Conservation (phyloP, 306 rosid genomes). For the Castanea sativa region DNA sequence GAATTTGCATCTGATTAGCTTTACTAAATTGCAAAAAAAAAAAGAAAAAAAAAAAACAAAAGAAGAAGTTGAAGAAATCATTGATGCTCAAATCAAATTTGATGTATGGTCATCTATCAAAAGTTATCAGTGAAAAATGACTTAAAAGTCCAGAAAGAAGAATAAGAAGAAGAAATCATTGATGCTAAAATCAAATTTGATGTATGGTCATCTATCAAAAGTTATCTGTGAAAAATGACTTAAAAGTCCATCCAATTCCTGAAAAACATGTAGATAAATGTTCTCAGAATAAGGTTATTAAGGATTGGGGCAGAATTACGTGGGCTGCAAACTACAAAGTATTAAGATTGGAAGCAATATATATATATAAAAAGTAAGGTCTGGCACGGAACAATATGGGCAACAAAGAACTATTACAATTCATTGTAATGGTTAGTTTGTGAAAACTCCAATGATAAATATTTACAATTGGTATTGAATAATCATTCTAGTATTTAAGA, state of each 20-base stretch:
- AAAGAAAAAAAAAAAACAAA: too few species aligned
- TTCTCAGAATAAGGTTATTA: neutral
- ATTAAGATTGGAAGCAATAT: neutral
- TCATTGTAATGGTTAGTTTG: neutral
- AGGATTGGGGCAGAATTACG: neutral
- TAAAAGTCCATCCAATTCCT: neutral
- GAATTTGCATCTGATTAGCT: neutral
- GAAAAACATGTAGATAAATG: neutral
- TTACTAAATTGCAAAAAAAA: neutral
- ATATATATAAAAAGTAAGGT: neutral
- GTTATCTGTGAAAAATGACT: neutral
- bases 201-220: neutral
- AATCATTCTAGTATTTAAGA: neutral
- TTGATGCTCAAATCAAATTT: neutral
- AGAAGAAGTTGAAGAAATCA: neutral
- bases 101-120: neutral
- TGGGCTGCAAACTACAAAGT: neutral
- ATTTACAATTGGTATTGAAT: neutral
- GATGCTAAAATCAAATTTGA: neutral
- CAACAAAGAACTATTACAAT: neutral
- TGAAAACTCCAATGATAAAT: neutral
- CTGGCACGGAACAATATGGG: neutral
- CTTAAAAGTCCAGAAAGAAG: neutral
- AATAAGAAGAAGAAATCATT: neutral
- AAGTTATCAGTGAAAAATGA: neutral